These are phyloP conservation scores for Metschnikowia bowlesiae DNA, from an alignment of 805 yeast species.

Conservation along the genomic window DNA sequence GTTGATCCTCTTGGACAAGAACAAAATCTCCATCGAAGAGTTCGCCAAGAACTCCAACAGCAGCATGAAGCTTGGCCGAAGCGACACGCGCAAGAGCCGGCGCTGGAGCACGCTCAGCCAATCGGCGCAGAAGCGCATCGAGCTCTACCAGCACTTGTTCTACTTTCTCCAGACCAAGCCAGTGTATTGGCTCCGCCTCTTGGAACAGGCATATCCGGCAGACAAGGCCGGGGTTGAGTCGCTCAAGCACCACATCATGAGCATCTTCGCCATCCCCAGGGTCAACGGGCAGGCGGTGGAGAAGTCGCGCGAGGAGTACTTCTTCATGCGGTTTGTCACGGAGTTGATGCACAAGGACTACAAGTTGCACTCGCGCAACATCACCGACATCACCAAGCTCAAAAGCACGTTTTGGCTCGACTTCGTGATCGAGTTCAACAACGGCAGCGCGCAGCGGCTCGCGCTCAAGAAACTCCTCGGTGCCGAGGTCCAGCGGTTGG, in stretches of 20 bases:
- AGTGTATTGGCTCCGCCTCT: conserved; percentile 57
- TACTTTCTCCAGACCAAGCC: conserved; percentile 84
- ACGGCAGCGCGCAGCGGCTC: conserved; percentile 46
- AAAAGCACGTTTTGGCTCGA: conserved; percentile 43
- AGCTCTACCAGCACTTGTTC: conserved; percentile 70
- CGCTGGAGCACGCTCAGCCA: conserved; percentile 26
- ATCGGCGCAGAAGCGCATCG: conserved; percentile 49
- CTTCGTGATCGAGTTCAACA: conserved; percentile 39
- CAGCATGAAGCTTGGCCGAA: conserved; percentile 32
- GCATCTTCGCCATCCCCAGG: conserved; percentile 30
- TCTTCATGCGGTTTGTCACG: conserved; percentile 55
- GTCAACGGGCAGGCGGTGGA: conserved; percentile 17
- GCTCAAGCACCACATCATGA: conserved; percentile 4
- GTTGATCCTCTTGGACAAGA: conserved; percentile 70
- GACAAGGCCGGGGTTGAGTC: not conserved
- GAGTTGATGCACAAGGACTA: conserved; percentile 42
- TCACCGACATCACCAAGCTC: conserved; percentile 38
- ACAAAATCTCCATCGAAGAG: conserved; percentile 75
- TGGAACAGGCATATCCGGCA: conserved; percentile 28
- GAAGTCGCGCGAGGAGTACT: conserved; percentile 66
- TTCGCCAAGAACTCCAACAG: conserved; percentile 44
- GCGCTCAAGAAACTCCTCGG: conserved; percentile 40
- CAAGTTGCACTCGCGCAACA: conserved; percentile 19
- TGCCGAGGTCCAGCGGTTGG: conserved; percentile 31
- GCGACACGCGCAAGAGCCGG: conserved; percentile 13